Evolutionary conservation across 2,329 filamentous ascomycete species (phyloP).

Genomic region (Alternaria atra): DNA sequence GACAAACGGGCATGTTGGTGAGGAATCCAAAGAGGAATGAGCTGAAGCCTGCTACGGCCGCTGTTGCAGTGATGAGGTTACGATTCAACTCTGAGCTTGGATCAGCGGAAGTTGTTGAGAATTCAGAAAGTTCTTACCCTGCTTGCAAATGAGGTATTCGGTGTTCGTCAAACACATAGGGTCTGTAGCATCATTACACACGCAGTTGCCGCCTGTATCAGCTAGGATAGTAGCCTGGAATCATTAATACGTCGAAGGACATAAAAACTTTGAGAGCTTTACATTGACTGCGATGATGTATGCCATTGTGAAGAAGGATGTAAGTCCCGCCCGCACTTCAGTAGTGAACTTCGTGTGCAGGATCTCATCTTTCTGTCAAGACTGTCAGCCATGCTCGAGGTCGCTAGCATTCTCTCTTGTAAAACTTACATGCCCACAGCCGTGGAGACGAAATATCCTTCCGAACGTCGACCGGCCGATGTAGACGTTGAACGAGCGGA

Average conservation of each 20-base stretch:
- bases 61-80: constrained; percentile 84
- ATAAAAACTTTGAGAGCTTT: neutral
- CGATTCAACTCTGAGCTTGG: constrained; percentile 66
- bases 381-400: constrained; percentile 16
- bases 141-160: constrained; percentile 69
- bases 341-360: constrained; percentile 82
- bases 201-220: constrained; percentile 77
- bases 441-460: constrained; percentile 75
- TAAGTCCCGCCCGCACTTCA: constrained; percentile 82
- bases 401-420: neutral
- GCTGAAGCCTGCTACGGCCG: constrained; percentile 79
- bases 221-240: constrained; percentile 49
- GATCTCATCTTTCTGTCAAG: constrained; percentile 69
- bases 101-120: neutral
- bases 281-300: constrained; percentile 47
- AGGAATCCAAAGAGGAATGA: constrained; percentile 83
- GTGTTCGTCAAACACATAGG: constrained; percentile 64
- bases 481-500: constrained; percentile 35
- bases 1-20: constrained; percentile 70
- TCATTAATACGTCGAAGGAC: constrained; percentile 16
- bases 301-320: constrained; percentile 67
- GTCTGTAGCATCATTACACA: constrained; percentile 63
- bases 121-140: constrained; percentile 31
- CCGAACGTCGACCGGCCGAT: constrained; percentile 49
- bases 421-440: constrained; percentile 78